Base-by-base conservation (phyloP, 169 alveolate genomes). In the Cryptosporidium parvum region DNA sequence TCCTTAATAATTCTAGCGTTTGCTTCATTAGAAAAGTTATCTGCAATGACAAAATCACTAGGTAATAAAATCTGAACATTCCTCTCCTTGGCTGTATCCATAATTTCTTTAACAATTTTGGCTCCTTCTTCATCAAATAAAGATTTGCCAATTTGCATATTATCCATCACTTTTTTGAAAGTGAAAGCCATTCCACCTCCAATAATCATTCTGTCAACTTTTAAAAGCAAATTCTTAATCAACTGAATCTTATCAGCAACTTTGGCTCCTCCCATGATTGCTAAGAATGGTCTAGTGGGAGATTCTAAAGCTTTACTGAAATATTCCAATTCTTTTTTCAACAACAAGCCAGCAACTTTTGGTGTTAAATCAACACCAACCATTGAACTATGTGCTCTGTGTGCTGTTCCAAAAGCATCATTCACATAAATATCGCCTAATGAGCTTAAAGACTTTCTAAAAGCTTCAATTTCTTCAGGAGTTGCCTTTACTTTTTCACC, bases 131-230 rank as follows among this genome's bases (percentile, higher is more conserved):
- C 98, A 92, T 98, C 99, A 91, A 92, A 98, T 68, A 98, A 94
- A 53, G 99, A 97, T 44, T 93, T 93, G 21, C 99, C 99, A 67
- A 98, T 97, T 65, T 86, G 75, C 97, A 96, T 95, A 65, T 91
- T 92, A 68, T 94, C 85, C 67, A 97, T 85, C 23, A 94, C 99
- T 80, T 96, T 96, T 71, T 95, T 92, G 97, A 98, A 98, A 37
- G 99, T 98, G 95, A 96, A 98, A 23, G 99, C 99, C 99, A 98
- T 98, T 18, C 99, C 99, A 67, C 99, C 99, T 8, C 99, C 99
- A 59, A 98, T 96, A 59, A 98, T 96, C 98, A 98, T 95, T 91
- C 93, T 94, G 85, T 98, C 98, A 37, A 97, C 99, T 86, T 96
- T 95, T 69, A 95, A 98, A 67, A 98, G 92, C 73, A 98, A 68